These are phyloP conservation scores for Monosporascus sp. DNA, from an alignment of 2,329 filamentous ascomycete genomes.

Conservation along the genomic window DNA sequence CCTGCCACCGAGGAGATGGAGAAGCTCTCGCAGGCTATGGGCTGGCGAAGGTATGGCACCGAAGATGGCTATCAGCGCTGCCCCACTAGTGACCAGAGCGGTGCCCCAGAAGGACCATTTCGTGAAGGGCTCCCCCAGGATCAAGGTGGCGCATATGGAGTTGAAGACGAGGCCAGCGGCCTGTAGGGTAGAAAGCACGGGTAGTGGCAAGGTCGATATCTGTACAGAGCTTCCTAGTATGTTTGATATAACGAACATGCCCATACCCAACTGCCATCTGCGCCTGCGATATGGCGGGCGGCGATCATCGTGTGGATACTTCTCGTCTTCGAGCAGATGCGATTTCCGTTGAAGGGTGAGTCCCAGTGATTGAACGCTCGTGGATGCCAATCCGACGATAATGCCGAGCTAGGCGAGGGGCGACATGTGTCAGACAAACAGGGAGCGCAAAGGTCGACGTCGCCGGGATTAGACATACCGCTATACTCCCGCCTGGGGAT, in stretches of 20 bases:
- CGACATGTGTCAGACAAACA: slow-evolving; percentile 14
- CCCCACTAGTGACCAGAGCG: slow-evolving; percentile 77
- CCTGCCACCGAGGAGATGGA: slow-evolving; percentile 65
- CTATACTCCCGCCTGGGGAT: slow-evolving; percentile 62
- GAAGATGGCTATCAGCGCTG: slow-evolving; percentile 88
- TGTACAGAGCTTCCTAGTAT: slow-evolving; percentile 93
- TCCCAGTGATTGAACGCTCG: slow-evolving; percentile 89
- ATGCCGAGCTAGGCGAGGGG: slow-evolving; percentile 67
- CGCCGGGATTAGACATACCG: slow-evolving; percentile 10
- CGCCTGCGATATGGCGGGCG: slow-evolving; percentile 84
- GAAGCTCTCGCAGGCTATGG: slow-evolving; percentile 77
- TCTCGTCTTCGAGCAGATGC: slow-evolving; percentile 95
- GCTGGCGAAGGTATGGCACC: slow-evolving; percentile 91
- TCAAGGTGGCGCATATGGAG: slow-evolving; percentile 90
- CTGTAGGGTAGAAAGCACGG: slow-evolving; percentile 90
- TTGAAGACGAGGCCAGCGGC: slow-evolving; percentile 97
- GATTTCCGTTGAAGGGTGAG: slow-evolving; percentile 96
- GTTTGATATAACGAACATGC: slow-evolving; percentile 93
- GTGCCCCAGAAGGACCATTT: slow-evolving; percentile 89
- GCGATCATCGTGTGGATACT: slow-evolving; percentile 69
- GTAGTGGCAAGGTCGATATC: slow-evolving; percentile 90
- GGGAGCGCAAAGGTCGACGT: slow-evolving; percentile 10
- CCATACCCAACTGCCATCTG: slow-evolving; percentile 96
- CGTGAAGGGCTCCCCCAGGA: slow-evolving; percentile 91
- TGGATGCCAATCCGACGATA: slow-evolving; percentile 86